Percentiles rank a stretch among this genome's conserved stretches.
phyloP scores from a whole-genome alignment of 2,329 filamentous ascomycete species.

The Dactylellina cionopaga region DNA sequence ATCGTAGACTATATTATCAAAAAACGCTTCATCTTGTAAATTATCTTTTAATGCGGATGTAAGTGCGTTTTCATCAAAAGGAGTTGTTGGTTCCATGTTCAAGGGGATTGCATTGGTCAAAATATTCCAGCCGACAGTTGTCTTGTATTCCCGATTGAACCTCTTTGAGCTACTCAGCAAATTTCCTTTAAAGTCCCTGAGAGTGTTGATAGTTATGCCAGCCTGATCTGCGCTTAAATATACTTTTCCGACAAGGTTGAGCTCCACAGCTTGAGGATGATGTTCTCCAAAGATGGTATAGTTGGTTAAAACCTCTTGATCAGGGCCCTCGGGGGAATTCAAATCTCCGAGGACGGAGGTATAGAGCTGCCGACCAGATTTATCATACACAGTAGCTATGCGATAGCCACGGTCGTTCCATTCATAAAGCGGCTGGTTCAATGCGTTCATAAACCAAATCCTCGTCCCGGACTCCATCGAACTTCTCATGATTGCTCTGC shows the following conservation, averaged over 20 bases:
- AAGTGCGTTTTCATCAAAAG: no score
- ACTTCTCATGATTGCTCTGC: neutral
- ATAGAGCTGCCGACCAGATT: neutral
- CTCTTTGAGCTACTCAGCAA: neutral
- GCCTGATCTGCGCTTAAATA: slow-evolving; percentile 26
- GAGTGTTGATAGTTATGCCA: neutral
- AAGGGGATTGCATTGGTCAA: neutral
- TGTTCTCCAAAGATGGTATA: slow-evolving; percentile 16
- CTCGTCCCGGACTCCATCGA: neutral
- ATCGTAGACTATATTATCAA: no score
- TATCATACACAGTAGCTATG: neutral
- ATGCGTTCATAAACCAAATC: neutral
- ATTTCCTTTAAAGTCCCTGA: slow-evolving; percentile 53
- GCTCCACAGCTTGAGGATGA: neutral
- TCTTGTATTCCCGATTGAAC: slow-evolving; percentile 15
- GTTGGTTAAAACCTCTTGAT: neutral
- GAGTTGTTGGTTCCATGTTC: no score
- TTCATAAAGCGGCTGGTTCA: neutral
- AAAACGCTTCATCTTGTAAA: no score
- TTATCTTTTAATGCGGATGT: no score
- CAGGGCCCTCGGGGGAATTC: neutral
- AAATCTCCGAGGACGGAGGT: neutral
- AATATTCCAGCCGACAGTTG: neutral
- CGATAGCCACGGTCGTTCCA: neutral
- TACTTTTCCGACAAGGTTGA: slow-evolving; percentile 3